These are phyloP conservation scores for Colletotrichum cereale DNA, from an alignment of 2,329 filamentous ascomycete genomes.

Conservation along the genomic window DNA sequence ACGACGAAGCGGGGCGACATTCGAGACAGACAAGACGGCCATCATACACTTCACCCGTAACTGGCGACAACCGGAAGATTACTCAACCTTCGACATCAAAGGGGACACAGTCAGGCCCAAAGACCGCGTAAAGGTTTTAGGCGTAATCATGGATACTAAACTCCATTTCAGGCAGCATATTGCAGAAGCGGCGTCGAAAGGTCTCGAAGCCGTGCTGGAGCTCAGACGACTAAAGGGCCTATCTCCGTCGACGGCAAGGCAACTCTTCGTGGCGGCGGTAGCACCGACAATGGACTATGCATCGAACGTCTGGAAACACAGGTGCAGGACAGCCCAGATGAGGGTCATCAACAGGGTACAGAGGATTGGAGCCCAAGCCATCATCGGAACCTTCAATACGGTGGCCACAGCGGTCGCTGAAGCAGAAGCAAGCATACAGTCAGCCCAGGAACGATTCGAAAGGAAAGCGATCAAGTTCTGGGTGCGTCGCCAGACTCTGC, in stretches of 20 bases:
- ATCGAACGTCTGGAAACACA: constrained; percentile 7
- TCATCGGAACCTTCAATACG: constrained; percentile 15
- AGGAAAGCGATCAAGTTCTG: neutral
- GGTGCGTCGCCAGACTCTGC: neutral
- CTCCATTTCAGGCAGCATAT: constrained; percentile 35
- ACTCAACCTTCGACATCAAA: constrained; percentile 40
- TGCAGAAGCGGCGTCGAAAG: constrained; percentile 36
- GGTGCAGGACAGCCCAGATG: neutral
- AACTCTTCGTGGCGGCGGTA: constrained; percentile 14
- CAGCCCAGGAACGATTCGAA: neutral
- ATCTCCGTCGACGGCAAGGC: neutral
- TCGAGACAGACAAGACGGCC: constrained; percentile 45
- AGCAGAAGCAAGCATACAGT: constrained; percentile 26
- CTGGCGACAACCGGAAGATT: neutral
- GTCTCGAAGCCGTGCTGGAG: constrained; percentile 30
- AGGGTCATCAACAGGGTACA: constrained; percentile 4
- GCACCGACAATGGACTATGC: neutral
- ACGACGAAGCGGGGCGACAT: constrained; percentile 44
- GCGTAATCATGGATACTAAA: constrained; percentile 21
- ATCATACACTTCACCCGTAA: constrained; percentile 45
- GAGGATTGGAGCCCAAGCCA: neutral
- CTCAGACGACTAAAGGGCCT: constrained; percentile 32
- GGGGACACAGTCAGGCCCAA: neutral
- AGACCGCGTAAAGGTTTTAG: neutral
- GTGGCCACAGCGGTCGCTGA: constrained; percentile 2